These are phyloP conservation scores for Paramyrothecium roridum DNA, from an alignment of 2,329 filamentous ascomycete species.

Conservation along the genomic window DNA sequence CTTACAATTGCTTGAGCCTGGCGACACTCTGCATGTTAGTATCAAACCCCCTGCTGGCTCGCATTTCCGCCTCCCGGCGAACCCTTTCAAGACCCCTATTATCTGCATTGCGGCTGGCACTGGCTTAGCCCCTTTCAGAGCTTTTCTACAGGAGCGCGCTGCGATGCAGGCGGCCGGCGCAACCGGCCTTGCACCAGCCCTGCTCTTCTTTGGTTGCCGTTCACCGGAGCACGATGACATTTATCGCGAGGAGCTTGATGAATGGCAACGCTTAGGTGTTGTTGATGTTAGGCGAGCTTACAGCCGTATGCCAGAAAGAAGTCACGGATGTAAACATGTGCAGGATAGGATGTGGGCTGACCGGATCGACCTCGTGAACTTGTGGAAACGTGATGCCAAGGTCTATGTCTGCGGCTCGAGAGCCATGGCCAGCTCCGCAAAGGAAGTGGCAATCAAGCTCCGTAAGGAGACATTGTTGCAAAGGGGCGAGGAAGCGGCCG, in stretches of 20 bases:
- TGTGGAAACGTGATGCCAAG: conserved; percentile 45
- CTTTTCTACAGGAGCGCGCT: conserved; percentile 57
- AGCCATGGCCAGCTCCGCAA: too few species aligned
- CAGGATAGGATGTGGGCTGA: conserved; percentile 39
- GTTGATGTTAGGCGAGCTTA: conserved; percentile 61
- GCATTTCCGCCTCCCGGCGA: conserved; percentile 40
- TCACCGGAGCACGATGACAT: conserved; percentile 40
- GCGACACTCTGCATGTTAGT: conserved; percentile 43
- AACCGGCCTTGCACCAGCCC: conserved; percentile 47
- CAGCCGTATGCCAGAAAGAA: conserved; percentile 33
- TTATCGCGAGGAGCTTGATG: conserved; percentile 38
- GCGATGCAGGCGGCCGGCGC: conserved; percentile 46
- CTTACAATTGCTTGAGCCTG: conserved; percentile 41
- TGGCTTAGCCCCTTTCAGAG: conserved; percentile 57
- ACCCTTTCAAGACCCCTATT: conserved; percentile 37
- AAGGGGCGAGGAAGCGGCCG: too few species aligned
- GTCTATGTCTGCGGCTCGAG: conserved; percentile 65
- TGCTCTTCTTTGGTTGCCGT: conserved; percentile 49
- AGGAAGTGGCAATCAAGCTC: too few species aligned
- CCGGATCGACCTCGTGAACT: conserved; percentile 27
- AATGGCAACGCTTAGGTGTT: conserved; percentile 41
- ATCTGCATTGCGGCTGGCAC: conserved; percentile 46
- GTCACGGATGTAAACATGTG: conserved; percentile 45
- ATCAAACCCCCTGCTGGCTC: conserved; percentile 28
- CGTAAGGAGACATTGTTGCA: too few species aligned